Base-by-base conservation (phyloP, 108 stramenopile genomes). In the Fistulifera pelliculosa region DNA sequence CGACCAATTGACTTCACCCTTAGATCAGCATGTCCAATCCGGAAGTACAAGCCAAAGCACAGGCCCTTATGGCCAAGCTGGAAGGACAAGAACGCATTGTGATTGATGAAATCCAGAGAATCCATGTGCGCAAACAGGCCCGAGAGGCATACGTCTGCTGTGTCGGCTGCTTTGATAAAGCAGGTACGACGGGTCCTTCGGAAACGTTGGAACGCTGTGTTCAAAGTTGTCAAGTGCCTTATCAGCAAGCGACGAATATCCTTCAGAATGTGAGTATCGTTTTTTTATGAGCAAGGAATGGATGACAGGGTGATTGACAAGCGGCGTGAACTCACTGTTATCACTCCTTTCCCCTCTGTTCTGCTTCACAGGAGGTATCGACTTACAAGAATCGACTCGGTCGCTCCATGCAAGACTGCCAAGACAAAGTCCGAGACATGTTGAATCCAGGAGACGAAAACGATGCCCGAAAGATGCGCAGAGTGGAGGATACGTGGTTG, bases 351-450 rank as follows among this genome's bases (percentile, higher is more conserved):
- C 44, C 11, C 11, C 11, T 21, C 21, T 45, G n/a, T n/a, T 45
- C 4, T 8, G 5, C 5, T 17, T 21, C 7, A 45, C 44, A 85
- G 70, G 89, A 91, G 68, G 71, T 84, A 31, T 70, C 54, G 1
- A 81, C 85, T 60, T 92, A 87, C 44, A 85, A 92, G 59, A 85
- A 88, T 48, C 69, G 90, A 1, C 43, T 92, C 39, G 74, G 80
- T 50, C 76, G 86, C 14, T 77, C 81, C 60, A 86, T 92, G 81
- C 68, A 74, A 57, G 78, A 83, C 45, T 92, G 90, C 52, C 76
- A 92, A 51, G 86, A 92, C 54, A 77, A 88, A 65, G 90, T 80
- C 10, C 71, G 81, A 35, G 84, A 81, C 42, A 64, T 81, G 71
- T 66, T 92, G 35, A 62, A 57, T 5, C 90, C 90, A 2, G 85